phyloP scores from a whole-genome alignment of 768 basidiomycete species.

The Calvatia gigantea region DNA sequence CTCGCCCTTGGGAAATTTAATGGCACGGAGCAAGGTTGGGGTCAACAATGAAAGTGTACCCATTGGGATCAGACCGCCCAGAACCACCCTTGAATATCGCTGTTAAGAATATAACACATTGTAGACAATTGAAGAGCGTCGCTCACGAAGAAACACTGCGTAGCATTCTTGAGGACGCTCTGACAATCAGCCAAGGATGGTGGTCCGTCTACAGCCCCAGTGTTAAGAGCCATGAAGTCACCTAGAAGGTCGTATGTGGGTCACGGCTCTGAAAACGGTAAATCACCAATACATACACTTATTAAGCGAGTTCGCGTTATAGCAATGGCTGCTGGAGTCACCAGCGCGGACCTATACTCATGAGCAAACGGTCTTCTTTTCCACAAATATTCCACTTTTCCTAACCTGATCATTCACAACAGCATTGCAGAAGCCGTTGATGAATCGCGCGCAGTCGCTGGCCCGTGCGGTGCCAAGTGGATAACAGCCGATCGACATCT shows the following conservation, averaged over 20 bases:
- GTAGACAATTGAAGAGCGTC: not conserved
- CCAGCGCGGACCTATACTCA: not conserved
- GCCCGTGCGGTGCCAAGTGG: not conserved
- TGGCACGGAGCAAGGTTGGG: not conserved
- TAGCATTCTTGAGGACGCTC: not conserved
- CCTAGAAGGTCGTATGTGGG: not conserved
- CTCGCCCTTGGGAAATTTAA: no score
- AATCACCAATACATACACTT: not conserved
- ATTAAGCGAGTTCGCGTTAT: not conserved
- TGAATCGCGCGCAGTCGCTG: not conserved
- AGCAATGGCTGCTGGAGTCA: not conserved
- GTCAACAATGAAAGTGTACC: not conserved
- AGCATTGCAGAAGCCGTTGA: not conserved
- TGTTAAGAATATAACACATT: no score
- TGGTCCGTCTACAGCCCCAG: not conserved
- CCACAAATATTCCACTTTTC: not conserved
- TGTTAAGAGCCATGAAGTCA: not conserved
- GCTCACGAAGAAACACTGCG: not conserved
- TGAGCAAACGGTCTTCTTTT: not conserved
- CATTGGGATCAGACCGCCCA: not conserved
- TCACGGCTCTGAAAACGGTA: not conserved
- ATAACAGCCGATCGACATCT: not conserved
- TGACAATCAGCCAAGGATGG: not conserved
- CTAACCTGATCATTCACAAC: not conserved
- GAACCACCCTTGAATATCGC: not conserved